Percentiles rank a stretch among this genome's conserved stretches.
phyloP scores from a whole-genome alignment of 495 filamentous ascomycete genomes.

The Cladorrhinum samala region DNA sequence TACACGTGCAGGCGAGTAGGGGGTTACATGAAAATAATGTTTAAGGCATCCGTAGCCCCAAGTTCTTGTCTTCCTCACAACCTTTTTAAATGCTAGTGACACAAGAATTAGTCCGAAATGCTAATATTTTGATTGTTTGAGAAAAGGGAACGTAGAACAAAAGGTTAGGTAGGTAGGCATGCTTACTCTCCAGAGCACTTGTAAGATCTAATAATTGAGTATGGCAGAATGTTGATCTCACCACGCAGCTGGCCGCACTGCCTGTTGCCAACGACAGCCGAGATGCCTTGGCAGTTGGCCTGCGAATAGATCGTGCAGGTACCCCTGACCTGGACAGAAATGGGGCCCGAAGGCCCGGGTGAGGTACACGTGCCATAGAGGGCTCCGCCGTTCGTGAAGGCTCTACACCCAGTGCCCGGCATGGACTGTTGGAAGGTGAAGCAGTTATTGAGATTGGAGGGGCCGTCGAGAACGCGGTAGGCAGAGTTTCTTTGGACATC shows the following conservation, averaged over 20 bases:
- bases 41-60: no score
- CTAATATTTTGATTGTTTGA: no score
- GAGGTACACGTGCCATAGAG: background rate
- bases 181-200: background rate
- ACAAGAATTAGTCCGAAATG: no score
- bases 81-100: no score
- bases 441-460: background rate
- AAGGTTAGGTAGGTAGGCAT: no score
- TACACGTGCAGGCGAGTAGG: no score
- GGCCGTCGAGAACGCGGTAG: background rate
- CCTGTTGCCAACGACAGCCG: background rate
- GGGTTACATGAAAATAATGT: no score
- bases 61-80: no score
- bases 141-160: no score
- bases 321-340: background rate
- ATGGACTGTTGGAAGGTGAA: background rate
- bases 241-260: background rate
- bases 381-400: background rate
- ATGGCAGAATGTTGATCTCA: background rate
- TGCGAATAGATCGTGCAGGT: background rate
- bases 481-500: background rate
- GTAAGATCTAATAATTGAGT: background rate
- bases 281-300: background rate
- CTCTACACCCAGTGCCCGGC: background rate
- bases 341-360: background rate